Percentiles rank a stretch among this genome's conserved stretches.
Evolutionary conservation across 495 filamentous ascomycete species (phyloP).

Genomic region (Penicillium cinerascens): DNA sequence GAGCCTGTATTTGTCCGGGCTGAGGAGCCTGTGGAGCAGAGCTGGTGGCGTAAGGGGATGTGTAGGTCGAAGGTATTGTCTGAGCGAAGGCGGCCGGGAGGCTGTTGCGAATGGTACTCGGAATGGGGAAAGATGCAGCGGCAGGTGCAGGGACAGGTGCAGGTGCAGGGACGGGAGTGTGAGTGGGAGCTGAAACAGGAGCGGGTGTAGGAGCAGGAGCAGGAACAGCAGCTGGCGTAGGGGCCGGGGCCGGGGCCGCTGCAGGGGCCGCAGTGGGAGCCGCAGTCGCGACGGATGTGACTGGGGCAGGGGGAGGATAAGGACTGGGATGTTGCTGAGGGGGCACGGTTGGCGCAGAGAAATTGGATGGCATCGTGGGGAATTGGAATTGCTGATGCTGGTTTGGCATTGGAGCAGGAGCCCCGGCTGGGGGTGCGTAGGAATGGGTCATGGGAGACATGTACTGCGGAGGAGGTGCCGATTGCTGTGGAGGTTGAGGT

Average conservation of each 20-base stretch:
- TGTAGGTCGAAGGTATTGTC: slow-evolving; percentile 39
- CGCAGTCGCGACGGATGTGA: too few species aligned
- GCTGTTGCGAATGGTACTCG: slow-evolving; percentile 41
- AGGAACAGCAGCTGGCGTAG: slow-evolving; percentile 11
- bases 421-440: slow-evolving; percentile 31
- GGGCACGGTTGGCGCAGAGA: slow-evolving; percentile 18
- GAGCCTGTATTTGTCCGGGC: slow-evolving; percentile 28
- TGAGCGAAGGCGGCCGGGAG: slow-evolving; percentile 44
- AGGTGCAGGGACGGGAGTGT: slow-evolving; percentile 19
- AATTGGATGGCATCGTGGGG: slow-evolving; percentile 36
- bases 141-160: slow-evolving; percentile 16
- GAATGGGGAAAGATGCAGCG: slow-evolving; percentile 38
- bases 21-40: slow-evolving; percentile 34
- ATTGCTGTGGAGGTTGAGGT: slow-evolving; percentile 33
- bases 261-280: slow-evolving; percentile 6
- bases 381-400: slow-evolving; percentile 44
- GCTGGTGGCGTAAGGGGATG: slow-evolving; percentile 42
- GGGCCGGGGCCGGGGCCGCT: slow-evolving; percentile 6
- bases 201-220: slow-evolving; percentile 16
- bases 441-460: slow-evolving; percentile 40
- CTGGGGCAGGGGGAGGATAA: slow-evolving; percentile 12
- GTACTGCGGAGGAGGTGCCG: slow-evolving; percentile 38
- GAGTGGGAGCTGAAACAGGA: slow-evolving; percentile 17
- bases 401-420: slow-evolving; percentile 31
- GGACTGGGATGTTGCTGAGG: slow-evolving; percentile 24